Base-by-base conservation (phyloP, 163 green algal genomes). In the Chlorella variabilis region DNA sequence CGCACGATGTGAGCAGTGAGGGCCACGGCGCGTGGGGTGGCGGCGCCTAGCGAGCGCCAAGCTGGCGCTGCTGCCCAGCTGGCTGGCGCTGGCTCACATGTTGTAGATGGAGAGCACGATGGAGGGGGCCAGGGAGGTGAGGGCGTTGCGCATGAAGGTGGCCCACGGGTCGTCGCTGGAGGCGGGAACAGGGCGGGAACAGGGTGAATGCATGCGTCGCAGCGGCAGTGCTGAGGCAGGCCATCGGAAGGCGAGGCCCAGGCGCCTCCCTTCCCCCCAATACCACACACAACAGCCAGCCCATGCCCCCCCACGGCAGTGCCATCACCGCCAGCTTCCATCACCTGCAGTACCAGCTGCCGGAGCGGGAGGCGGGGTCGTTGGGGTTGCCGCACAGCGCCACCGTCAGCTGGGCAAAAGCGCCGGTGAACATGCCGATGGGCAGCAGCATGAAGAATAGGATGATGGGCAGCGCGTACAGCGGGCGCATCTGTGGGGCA, bases 401-500 rank as follows among this genome's bases (percentile, higher is more conserved):
- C 25, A 89, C 79, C 20, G 83, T 88, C 23, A 89, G 71, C 73
- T 92, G 86, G 31, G 88, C 75, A 68, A 94, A 83, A 8, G 83
- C 83, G 61, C 77, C 83, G 63, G 92, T 91, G 69, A 96, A 94
- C 54, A 93, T 80, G 39, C 91, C 92, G 49, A 95, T 90, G 6
- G 92, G 92, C 34, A 96, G 87, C 15, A 95, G 83, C 78, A 98
- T 93, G 38, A 98, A 84, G 67, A 89, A 80, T 27, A 95, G 83
- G 73, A 96, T 93, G 54, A 95, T 85, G 20, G 89, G 68, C 29
- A 97, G 84, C 29, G 95, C 82, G 49, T 90, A 66, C 15, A 93
- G 33, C 38, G 84, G 84, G n/a, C 84, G 73, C 56, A 80, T 62
- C 75, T 74, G 61, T 59, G 23, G 54, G 9, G 62, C 62, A 56